A percentile compares a stretch with the other conserved stretches of the same genome.
Evolutionary conservation across 768 basidiomycete species (phyloP).

Genomic region (Serendipita indica): DNA sequence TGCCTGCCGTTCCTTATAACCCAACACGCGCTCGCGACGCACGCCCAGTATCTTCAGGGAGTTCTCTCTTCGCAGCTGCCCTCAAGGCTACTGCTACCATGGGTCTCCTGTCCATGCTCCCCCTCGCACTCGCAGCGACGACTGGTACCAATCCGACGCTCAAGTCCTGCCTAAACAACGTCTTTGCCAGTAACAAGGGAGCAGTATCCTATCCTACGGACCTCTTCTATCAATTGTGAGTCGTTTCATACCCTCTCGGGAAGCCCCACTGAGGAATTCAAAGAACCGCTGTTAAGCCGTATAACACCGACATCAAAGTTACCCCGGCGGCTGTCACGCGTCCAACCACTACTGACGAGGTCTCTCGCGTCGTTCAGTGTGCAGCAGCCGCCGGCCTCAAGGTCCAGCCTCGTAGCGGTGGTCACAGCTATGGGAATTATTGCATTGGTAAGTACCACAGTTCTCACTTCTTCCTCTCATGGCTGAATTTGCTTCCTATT

Average conservation of each 20-base stretch:
- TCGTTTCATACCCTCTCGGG: conserved; percentile 3
- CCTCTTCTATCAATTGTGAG: conserved; percentile 7
- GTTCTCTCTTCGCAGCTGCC: no score
- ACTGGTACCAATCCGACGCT: no score
- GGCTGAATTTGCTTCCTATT: background rate
- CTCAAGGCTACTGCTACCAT: no score
- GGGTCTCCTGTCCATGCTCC: no score
- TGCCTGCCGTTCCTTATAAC: no score
- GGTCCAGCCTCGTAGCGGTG: conserved; percentile 17
- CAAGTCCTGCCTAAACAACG: conserved; percentile 1
- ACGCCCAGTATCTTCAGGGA: no score
- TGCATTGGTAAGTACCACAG: conserved; percentile 13
- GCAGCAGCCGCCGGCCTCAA: conserved; percentile 16
- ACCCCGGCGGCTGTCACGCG: conserved; percentile 19
- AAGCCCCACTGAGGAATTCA: background rate
- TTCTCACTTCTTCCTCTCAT: background rate
- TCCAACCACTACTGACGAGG: conserved; percentile 13
- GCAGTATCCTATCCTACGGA: conserved; percentile 16
- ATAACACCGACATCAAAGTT: conserved; percentile 8
- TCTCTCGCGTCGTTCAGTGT: conserved; percentile 17
- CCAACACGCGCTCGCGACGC: no score
- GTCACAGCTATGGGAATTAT: conserved; percentile 19
- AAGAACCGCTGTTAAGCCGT: background rate
- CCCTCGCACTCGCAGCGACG: no score
- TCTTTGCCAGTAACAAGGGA: conserved; percentile 8